Evolutionary conservation across 371 early-diverging fungal species (phyloP), one percentile per base, ranked within the genome.

Genomic region (Rhizopus microsporus): DNA sequence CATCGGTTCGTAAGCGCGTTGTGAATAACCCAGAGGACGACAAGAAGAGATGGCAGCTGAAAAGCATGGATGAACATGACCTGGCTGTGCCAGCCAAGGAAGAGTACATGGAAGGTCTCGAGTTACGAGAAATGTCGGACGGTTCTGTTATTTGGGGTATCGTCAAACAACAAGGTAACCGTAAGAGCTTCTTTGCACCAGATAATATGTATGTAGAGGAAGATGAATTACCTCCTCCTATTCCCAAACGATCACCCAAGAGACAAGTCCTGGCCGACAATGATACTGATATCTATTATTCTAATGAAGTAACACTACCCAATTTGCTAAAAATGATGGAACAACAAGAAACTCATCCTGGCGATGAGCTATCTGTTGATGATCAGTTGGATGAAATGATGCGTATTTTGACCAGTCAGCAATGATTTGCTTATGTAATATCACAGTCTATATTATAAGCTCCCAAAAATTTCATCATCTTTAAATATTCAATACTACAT

Each of bases 81-180:
- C 17, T 57, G 23, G 23, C 23, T n/a, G 9, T 57, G 12, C 12
- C 55, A 9, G 1, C 37, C 3, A 16, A 34, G 30, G 46, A 38
- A 16, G 31, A 32, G 43, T 15, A 43, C 49, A 31, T 74, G 33
- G 66, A 73, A 56, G 79, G 79, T 9, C 56, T 78, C n/a, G 79
- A 78, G 43, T 29, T 78, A 7, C 69, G 79, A 30, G 79, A 78
- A 51, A 75, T 75, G 74, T 75, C 75, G 45, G 79, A 78, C 56
- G 79, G 79, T 3, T 62, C 75, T 4, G 72, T 78, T 12, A 57
- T 69, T 7, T 78, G 75, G 73, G 79, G 74, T 16, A 57, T 78
- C 33, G 76, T 78, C 0, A 66, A 69, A 35, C 61, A 65, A n/a
- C 51, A 65, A 49, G 72, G 72, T 10, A 63, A 68, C 29, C 51